Conservation (phyloP, 129 eudicot genomes). For the Flaveria linearis region DNA sequence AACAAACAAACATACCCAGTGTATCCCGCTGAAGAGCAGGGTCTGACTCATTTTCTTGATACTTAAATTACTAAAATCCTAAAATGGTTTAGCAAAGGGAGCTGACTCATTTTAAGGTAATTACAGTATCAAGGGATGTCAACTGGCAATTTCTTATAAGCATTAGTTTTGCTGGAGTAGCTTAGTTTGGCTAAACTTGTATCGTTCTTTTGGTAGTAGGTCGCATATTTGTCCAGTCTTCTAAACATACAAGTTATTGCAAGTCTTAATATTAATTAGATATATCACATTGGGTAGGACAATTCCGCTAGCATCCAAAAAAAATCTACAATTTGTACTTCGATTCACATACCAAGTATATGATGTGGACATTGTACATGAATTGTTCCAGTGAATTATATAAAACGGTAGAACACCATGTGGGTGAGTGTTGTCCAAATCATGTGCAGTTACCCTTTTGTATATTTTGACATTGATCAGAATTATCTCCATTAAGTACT, state of each 20-base stretch:
- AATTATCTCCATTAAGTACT: background rate
- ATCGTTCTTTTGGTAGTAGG: background rate
- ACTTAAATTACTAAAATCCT: conserved; percentile 16
- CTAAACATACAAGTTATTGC: conserved; percentile 9
- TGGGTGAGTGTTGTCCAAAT: background rate
- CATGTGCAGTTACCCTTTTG: background rate
- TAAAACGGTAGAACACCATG: background rate
- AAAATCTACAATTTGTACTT: background rate
- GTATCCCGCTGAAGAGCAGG: too few species aligned
- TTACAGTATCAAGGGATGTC: conserved; percentile 24
- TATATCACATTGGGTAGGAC: conserved; percentile 4
- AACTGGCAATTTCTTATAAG: conserved; percentile 13
- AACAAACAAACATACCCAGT: too few species aligned
- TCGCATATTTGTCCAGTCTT: background rate
- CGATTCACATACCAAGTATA: background rate
- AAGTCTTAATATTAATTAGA: background rate
- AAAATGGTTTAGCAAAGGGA: conserved; percentile 11
- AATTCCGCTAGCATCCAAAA: background rate
- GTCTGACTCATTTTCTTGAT: conserved; percentile 42
- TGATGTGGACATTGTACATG: background rate
- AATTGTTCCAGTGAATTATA: background rate
- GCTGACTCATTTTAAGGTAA: conserved; percentile 19
- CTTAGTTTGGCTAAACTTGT: conserved; percentile 21
- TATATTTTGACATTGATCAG: background rate
- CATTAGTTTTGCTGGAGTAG: conserved; percentile 9